These are phyloP conservation scores for Geotrichum carabidarum DNA, from an alignment of 1,139 yeast species.

Conservation along the genomic window DNA sequence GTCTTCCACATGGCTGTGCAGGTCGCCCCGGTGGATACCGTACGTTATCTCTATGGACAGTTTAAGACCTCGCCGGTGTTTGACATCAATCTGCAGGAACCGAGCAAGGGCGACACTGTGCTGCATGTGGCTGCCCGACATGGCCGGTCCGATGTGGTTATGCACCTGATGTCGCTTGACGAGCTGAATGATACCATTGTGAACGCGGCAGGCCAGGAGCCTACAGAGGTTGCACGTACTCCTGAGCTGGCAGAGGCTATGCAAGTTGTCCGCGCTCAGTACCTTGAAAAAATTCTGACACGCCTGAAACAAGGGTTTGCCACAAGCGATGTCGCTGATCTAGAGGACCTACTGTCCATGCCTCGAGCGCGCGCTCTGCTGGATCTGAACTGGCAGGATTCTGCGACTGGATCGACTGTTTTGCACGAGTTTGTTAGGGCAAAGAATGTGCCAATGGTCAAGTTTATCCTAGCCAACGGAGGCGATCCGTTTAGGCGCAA, in stretches of 20 bases:
- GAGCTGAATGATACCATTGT: constrained; percentile 76
- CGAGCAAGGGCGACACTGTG: constrained; percentile 76
- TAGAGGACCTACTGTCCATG: constrained; percentile 61
- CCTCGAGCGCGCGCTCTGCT: constrained; percentile 77
- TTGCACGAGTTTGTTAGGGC: constrained; percentile 81
- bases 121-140: constrained; percentile 79
- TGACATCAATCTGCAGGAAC: constrained; percentile 58
- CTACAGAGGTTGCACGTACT: constrained; percentile 70
- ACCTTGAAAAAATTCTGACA: constrained; percentile 70
- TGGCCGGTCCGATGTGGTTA: constrained; percentile 70
- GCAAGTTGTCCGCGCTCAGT: constrained; percentile 76
- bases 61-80: constrained; percentile 39
- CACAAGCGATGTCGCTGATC: constrained; percentile 57
- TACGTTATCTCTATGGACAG: constrained; percentile 42
- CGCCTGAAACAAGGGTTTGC: constrained; percentile 67
- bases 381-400: constrained; percentile 92
- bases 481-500: constrained; percentile 95
- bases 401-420: constrained; percentile 89
- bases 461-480: constrained; percentile 84
- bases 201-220: constrained; percentile 68
- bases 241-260: constrained; percentile 62
- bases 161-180: constrained; percentile 56
- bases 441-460: constrained; percentile 77
- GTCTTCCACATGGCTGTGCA: constrained; percentile 81
- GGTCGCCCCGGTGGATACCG: constrained; percentile 61